A percentile compares a stretch with the other conserved stretches of the same genome.
Conservation (phyloP, 169 alveolate genomes). For the Plasmodium adleri region DNA sequence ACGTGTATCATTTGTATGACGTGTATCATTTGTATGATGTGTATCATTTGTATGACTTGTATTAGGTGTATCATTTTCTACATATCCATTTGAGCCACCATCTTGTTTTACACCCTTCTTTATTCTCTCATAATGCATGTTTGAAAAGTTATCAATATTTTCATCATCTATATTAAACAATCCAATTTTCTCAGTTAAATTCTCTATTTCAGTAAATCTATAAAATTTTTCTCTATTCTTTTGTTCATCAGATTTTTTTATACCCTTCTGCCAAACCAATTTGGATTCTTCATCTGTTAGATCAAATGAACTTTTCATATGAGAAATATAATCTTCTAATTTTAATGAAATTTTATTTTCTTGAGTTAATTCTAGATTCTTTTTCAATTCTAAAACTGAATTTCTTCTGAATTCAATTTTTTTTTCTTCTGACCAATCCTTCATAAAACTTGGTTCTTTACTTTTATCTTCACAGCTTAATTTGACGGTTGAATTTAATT, state of each 20-base stretch:
- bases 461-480: conserved; percentile 69
- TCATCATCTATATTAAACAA: conserved; percentile 5
- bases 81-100: too few species aligned
- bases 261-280: conserved; percentile 49
- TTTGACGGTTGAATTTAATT: conserved; percentile 40
- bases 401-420: conserved; percentile 69
- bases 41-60: too few species aligned
- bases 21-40: too few species aligned
- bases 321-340: conserved; percentile 55
- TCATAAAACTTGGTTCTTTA: conserved; percentile 73
- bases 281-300: conserved; percentile 69
- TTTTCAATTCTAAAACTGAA: conserved; percentile 58
- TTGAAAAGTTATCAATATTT: conserved; percentile 4
- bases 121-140: neutral
- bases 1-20: neutral
- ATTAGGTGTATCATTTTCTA: too few species aligned
- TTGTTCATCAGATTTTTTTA: conserved; percentile 43
- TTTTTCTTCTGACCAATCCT: conserved; percentile 75
- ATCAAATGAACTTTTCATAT: conserved; percentile 65
- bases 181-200: conserved; percentile 49
- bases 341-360: conserved; percentile 60
- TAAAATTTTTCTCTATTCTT: conserved; percentile 51
- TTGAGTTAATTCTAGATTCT: conserved; percentile 58
- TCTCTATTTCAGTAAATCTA: conserved; percentile 54
- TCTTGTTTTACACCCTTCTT: too few species aligned